Conservation (phyloP, 139 green algal genomes). For the Coccomyxa sp. region DNA sequence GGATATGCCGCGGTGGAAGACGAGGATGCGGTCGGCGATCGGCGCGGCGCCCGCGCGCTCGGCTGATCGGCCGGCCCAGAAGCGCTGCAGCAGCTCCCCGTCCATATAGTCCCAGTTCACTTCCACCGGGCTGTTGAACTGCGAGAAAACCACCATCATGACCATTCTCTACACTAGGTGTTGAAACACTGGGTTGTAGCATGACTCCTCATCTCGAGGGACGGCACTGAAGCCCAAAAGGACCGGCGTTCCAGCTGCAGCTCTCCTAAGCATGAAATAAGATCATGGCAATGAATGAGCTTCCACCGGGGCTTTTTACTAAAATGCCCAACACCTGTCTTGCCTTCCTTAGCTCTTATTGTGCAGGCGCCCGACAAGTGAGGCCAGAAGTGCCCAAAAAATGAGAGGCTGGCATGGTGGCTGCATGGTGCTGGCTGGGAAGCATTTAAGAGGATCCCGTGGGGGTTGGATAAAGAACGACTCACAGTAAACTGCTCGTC, state of each 20-base stretch:
- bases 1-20: slow-evolving; percentile 61
- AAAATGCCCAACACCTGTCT: too few species aligned
- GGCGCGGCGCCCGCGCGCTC: slow-evolving; percentile 9
- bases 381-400: too few species aligned
- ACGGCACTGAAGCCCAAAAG: too few species aligned
- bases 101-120: slow-evolving; percentile 65
- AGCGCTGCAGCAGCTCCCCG: slow-evolving; percentile 35
- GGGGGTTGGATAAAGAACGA: too few species aligned
- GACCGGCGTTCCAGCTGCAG: too few species aligned
- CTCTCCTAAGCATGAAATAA: too few species aligned
- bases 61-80: slow-evolving; percentile 34
- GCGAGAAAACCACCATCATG: not conserved
- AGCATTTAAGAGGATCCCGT: too few species aligned
- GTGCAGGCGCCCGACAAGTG: too few species aligned
- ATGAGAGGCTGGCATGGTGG: too few species aligned
- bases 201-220: not conserved
- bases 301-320: too few species aligned
- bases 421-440: not conserved
- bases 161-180: not conserved
- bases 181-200: not conserved
- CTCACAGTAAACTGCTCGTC: slow-evolving; percentile 55
- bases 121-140: slow-evolving; percentile 60
- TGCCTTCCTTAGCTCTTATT: too few species aligned
- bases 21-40: slow-evolving; percentile 53
- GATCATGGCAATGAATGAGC: too few species aligned